Evolutionary conservation across 78 protist species (phyloP).

Genomic region (Dictyostelium intermedium): DNA sequence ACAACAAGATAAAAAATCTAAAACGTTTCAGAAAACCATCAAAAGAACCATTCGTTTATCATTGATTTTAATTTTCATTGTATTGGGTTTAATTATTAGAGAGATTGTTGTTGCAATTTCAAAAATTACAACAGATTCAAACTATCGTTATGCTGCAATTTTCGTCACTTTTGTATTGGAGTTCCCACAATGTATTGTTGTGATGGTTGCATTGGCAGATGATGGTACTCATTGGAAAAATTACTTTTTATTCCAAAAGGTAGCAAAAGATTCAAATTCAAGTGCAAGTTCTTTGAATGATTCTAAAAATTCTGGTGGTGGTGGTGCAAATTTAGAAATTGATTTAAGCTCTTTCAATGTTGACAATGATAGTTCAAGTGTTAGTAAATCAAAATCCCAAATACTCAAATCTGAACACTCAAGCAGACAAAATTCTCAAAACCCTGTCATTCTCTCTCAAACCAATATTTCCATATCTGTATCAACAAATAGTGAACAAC

Average conservation of each 20-base stretch:
- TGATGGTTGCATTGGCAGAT: slow-evolving; percentile 51
- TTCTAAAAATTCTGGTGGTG: background rate
- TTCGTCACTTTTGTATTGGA: slow-evolving; percentile 7
- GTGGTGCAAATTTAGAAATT: background rate
- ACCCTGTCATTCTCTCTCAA: background rate
- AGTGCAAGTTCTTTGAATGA: background rate
- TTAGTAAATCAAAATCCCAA: background rate
- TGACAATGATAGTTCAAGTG: background rate
- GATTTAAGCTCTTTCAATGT: background rate
- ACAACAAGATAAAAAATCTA: slow-evolving; percentile 4
- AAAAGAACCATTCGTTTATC: slow-evolving; percentile 1
- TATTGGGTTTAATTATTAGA: background rate
- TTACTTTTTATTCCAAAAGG: background rate
- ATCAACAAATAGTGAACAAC: background rate
- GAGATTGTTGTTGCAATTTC: background rate
- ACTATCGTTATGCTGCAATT: slow-evolving; percentile 18
- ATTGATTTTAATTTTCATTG: background rate
- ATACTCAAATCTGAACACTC: background rate
- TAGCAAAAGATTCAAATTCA: background rate
- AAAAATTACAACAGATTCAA: background rate
- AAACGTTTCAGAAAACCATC: slow-evolving; percentile 26
- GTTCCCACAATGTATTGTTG: slow-evolving; percentile 23
- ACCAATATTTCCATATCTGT: background rate
- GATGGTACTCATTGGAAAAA: slow-evolving; percentile 11
- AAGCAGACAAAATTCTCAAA: background rate